Evolutionary conservation across 2,329 filamentous ascomycete genomes (phyloP).

Genomic region (Diplodia seriata): DNA sequence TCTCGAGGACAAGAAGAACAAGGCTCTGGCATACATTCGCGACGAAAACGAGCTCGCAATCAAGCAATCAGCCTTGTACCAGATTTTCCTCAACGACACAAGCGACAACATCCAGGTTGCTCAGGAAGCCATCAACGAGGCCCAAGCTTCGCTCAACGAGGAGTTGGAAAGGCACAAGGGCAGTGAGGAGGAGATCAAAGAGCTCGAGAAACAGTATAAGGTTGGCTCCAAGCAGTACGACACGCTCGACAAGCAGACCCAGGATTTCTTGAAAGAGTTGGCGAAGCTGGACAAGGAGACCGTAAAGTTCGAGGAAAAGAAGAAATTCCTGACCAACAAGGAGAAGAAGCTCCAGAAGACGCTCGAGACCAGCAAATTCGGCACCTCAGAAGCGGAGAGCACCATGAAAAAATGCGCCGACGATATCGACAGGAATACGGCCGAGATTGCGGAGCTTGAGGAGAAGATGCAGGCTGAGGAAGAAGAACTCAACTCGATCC

Average conservation of each 20-base stretch:
- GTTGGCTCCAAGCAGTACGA: slow-evolving; percentile 84
- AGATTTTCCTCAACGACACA: slow-evolving; percentile 88
- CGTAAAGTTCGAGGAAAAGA: slow-evolving; percentile 97
- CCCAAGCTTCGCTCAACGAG: slow-evolving; percentile 83
- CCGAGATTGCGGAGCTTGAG: slow-evolving; percentile 80
- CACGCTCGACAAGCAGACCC: slow-evolving; percentile 78
- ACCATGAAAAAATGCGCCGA: slow-evolving; percentile 78
- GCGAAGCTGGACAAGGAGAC: slow-evolving; percentile 94
- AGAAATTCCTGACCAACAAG: slow-evolving; percentile 89
- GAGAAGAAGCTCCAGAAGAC: slow-evolving; percentile 94
- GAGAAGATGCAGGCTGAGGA: slow-evolving; percentile 79
- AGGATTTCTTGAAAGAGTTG: slow-evolving; percentile 82
- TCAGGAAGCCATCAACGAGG: slow-evolving; percentile 86
- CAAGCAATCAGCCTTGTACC: slow-evolving; percentile 91
- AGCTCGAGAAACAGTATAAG: slow-evolving; percentile 83
- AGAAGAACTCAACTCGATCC: slow-evolving; percentile 79
- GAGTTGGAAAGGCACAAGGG: slow-evolving; percentile 93
- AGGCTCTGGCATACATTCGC: slow-evolving; percentile 83
- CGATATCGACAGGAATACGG: slow-evolving; percentile 77
- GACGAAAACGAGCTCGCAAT: slow-evolving; percentile 91
- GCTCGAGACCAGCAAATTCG: slow-evolving; percentile 76
- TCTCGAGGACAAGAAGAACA: slow-evolving; percentile 95
- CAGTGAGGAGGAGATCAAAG: slow-evolving; percentile 87
- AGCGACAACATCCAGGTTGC: slow-evolving; percentile 88
- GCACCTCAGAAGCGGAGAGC: slow-evolving; percentile 75